Base-by-base conservation (phyloP, 164 flowering plant genomes). In the Platanus orientalis region DNA sequence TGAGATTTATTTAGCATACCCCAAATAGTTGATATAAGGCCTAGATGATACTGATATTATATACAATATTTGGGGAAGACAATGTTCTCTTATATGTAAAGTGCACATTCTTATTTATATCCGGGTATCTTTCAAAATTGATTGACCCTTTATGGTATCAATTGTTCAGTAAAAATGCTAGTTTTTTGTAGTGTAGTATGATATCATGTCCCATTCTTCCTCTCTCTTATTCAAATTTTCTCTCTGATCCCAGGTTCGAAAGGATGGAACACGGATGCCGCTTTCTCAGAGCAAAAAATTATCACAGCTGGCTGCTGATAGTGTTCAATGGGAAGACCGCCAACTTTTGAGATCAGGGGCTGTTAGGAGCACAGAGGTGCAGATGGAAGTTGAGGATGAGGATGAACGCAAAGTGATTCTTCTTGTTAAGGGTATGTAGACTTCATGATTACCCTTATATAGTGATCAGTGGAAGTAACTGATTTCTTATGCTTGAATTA, bases 331-430 rank as follows among this genome's bases (percentile, higher is more conserved):
- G 99, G 99, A 91, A 71, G 99, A 91, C 58, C 65, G 97, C 7
- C 99, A 94, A 69, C 92, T 94, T 56, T 61, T 91, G 70, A 85
- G 99, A 78, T 94, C 99, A 62, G 99, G 99, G 63, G 97, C 96
- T 73, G 99, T 94, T 65, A 80, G 90, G 76, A 88, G 96, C 23
- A 91, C 94, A 26, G 99, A 94, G 76, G 92, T 89, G 73, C 95
- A 89, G 69, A 94, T 96, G 47, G 99, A 89, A 49, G 89, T 94
- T 81, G 99, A 94, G 58, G 91, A 91, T 68, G 99, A 94, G 68
- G 99, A 94, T 23, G 96, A 91, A 58, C 84, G 82, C 58, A 91
- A 83, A 62, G 96, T 91, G 67, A 88, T 91, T 71, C 96, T 94
- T 71, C 95, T 94, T 69, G 96, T 94, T 62, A 97, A 94, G 61